Evolutionary conservation across 1,284 basidiomycete genomes (phyloP).

Genomic region (Fomitopsis pinicola): DNA sequence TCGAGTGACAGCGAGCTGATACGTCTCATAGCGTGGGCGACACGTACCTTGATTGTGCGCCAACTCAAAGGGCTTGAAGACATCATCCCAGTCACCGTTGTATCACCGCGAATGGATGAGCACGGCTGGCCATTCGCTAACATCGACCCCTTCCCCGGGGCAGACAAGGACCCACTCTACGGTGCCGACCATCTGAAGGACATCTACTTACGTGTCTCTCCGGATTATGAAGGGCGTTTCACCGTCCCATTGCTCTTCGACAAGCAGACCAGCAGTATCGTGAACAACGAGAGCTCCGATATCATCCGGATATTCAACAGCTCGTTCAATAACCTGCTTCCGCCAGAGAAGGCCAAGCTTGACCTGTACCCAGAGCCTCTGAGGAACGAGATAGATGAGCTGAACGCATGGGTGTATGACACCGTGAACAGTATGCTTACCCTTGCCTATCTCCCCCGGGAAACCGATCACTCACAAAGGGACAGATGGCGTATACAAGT

Average conservation of each 20-base stretch:
- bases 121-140: slow-evolving; percentile 87
- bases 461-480: neutral
- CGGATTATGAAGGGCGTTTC: slow-evolving; percentile 72
- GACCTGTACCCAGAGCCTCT: slow-evolving; percentile 20
- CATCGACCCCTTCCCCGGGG: slow-evolving; percentile 65
- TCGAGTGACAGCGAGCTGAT: neutral
- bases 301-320: slow-evolving; percentile 92
- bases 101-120: slow-evolving; percentile 73
- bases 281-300: slow-evolving; percentile 94
- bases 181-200: slow-evolving; percentile 75
- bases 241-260: slow-evolving; percentile 95
- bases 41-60: slow-evolving; percentile 83
- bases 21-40: slow-evolving; percentile 76
- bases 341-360: slow-evolving; percentile 53
- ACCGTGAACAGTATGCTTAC: slow-evolving; percentile 68
- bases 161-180: slow-evolving; percentile 74
- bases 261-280: slow-evolving; percentile 84
- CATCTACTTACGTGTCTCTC: slow-evolving; percentile 78
- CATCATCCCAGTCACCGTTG: neutral
- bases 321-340: slow-evolving; percentile 73
- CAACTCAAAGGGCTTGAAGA: slow-evolving; percentile 90
- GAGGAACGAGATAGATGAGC: slow-evolving; percentile 69
- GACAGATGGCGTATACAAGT: slow-evolving; percentile 82
- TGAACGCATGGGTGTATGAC: slow-evolving; percentile 88
- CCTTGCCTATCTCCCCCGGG: neutral